Base-by-base conservation (phyloP, 73 alveolate species). In the Stentor coeruleus region DNA sequence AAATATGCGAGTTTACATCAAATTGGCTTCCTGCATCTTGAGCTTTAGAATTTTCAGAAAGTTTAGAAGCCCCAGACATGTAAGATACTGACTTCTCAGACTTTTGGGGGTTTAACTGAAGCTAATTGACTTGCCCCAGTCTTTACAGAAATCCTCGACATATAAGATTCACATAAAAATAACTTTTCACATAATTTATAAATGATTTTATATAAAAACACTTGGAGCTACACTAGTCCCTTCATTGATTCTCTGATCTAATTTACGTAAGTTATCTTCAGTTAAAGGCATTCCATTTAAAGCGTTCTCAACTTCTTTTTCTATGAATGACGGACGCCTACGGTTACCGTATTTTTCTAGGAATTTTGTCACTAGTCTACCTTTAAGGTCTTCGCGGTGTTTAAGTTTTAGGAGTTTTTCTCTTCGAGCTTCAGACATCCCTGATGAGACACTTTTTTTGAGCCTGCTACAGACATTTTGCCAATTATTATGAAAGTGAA, bases 381-480 rank as follows among this genome's bases (percentile, higher is more conserved):
- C 83, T 75, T 75, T 75, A 6, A 75, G 58, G 1, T 75, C 83
- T 75, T 75, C 83, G 15, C 83, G 77, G 14, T 75, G 59, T 40
- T 75, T 39, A 37, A 75, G 77, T 35, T 20, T 75, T 0, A 75
- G 14, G 0, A 75, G 72, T 40, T 40, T 75, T 75, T 75, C 59
- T 1, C 72, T 28, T 14, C 58, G 77, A 30, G 33, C 38, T 28
- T 37, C 83, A 2, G 77, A 20, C 72, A 75, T 66, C 11, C 37
- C n/a, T 20, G 79, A 66, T 20, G 79, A 66, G 37, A 31, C 37
- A 28, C 49, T 33, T 66, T 66, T 66, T 66, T 66, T 3, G 79
- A 66, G n/a, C 79, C 79, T 33, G 79, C 79, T 28, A 66, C 37
- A 31, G 79, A 66, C 79, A 66, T 66, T 66, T n/a, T n/a, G n/a